Percentiles rank a stretch among this genome's conserved stretches.
Conservation (phyloP, 2,329 filamentous ascomycete species). For the Epichloe sp. region DNA sequence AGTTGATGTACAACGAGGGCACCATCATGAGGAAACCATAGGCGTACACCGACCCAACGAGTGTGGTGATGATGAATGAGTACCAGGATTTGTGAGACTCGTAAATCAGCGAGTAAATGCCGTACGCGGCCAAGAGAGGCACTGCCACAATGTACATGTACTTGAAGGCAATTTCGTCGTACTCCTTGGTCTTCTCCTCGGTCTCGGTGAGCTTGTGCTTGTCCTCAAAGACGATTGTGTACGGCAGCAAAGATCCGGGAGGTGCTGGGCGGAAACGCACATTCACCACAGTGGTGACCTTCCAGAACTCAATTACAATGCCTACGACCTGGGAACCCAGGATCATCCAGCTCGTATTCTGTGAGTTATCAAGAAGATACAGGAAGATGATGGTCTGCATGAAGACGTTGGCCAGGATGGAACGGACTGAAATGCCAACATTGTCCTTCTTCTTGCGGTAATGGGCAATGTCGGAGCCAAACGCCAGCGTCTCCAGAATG, state of each 20-base stretch:
- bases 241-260: slow-evolving; percentile 62
- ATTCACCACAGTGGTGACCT: slow-evolving; percentile 90
- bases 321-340: slow-evolving; percentile 83
- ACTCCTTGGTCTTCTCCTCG: slow-evolving; percentile 96
- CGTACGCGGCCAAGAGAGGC: slow-evolving; percentile 79
- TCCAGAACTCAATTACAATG: slow-evolving; percentile 63
- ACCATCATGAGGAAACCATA: slow-evolving; percentile 99
- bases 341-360: slow-evolving; percentile 99
- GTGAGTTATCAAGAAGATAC: slow-evolving; percentile 92
- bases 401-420: slow-evolving; percentile 92
- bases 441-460: slow-evolving; percentile 99
- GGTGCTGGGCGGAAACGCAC: slow-evolving; percentile 62
- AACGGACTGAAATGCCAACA: slow-evolving; percentile 88
- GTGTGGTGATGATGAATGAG: slow-evolving; percentile 84
- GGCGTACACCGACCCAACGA: slow-evolving; percentile 92
- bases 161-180: slow-evolving; percentile 93
- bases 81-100: slow-evolving; percentile 98
- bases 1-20: slow-evolving; percentile 95
- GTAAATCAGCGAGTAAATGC: slow-evolving; percentile 80
- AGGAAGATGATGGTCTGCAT: slow-evolving; percentile 96
- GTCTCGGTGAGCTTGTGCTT: slow-evolving; percentile 93
- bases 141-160: slow-evolving; percentile 92
- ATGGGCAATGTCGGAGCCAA: slow-evolving; percentile 94
- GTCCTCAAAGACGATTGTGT: slow-evolving; percentile 76
- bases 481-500: slow-evolving; percentile 89